Base-by-base conservation (phyloP, 208 protist genomes). In the Trypanosoma conorhini region DNA sequence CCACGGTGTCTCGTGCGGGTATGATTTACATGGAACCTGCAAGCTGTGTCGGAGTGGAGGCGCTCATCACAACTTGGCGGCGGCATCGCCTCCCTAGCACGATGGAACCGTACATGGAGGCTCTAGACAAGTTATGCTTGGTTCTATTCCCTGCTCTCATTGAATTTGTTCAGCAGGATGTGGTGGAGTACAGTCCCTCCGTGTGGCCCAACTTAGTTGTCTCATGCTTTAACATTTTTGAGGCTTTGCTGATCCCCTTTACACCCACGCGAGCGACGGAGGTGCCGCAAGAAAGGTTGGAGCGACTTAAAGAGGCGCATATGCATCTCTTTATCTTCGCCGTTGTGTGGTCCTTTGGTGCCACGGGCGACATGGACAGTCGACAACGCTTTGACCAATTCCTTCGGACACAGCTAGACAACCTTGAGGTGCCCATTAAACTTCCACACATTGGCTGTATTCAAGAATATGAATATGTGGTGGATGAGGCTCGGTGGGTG, bases 1-100 rank as follows among this genome's bases (percentile, higher is more conserved):
- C 98, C 28, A 99, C 98, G 21, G 98, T 99, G 44, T 98, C 93
- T 12, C 91, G 99, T 51, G 98, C 98, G 22, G 98, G 98, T 68
- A 99, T 99, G 98, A 97, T 99, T 67, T 99, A 99, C 85, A 95
- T 99, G 76, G 95, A 99, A 80, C 97, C 98, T 30, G 70, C 85
- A 46, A 92, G 77, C 62, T 97, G 89, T 73, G 82, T 97, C 33
- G 92, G 92, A 44, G 90, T 94, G 44, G 70, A 73, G 50, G 93
- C 83, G 66, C 90, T 93, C 70, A 86, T 94, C 33, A 76, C 67
- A 21, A 95, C 86, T 74, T 98, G 91, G 91, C 80, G 85, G 57
- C 81, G 90, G 79, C 85, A 97, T 77, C 73, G 83, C 31, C 83
- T 98, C 22, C 94, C 94, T 0, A 46, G 62, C 13, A 87, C 85